phyloP scores from a whole-genome alignment of 495 filamentous ascomycete genomes.

The Talaromyces adpressus region DNA sequence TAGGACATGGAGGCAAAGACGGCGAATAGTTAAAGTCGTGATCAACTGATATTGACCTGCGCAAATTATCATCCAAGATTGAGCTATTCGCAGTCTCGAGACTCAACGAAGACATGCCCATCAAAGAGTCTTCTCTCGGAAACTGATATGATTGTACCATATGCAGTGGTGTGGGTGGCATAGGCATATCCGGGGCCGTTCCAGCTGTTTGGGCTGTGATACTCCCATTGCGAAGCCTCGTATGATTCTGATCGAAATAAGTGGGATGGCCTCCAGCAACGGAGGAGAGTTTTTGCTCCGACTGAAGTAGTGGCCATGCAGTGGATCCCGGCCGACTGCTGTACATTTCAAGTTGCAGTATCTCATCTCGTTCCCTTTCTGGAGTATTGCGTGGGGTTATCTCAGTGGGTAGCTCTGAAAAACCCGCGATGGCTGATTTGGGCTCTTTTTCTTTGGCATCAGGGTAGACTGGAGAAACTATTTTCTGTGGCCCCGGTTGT shows the following conservation, averaged over 20 bases:
- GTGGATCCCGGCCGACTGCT: constrained; percentile 28
- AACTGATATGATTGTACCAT: constrained; percentile 27
- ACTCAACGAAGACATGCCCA: constrained; percentile 37
- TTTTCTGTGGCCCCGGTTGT: background rate
- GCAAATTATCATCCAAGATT: constrained; percentile 34
- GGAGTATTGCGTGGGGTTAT: constrained; percentile 34
- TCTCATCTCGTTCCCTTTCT: constrained; percentile 26
- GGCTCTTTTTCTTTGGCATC: constrained; percentile 25
- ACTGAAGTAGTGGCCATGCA: constrained; percentile 19
- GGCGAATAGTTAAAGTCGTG: constrained; percentile 25
- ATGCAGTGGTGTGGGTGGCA: constrained; percentile 37
- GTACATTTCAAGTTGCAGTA: constrained; percentile 11
- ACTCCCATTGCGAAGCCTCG: constrained; percentile 28
- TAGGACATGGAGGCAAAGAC: constrained; percentile 29
- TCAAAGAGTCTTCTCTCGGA: constrained; percentile 30
- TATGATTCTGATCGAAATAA: constrained; percentile 19
- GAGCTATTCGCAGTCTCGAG: constrained; percentile 43
- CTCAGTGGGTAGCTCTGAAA: constrained; percentile 33
- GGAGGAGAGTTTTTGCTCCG: constrained; percentile 16
- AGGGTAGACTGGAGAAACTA: constrained; percentile 1
- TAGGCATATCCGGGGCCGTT: constrained; percentile 28
- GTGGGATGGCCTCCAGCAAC: constrained; percentile 15
- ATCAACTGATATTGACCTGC: constrained; percentile 21
- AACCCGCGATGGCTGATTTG: constrained; percentile 33
- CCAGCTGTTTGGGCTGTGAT: constrained; percentile 37